phyloP scores from a whole-genome alignment of 192 early-diverging fungal genomes.

The Spinellus fusiger region DNA sequence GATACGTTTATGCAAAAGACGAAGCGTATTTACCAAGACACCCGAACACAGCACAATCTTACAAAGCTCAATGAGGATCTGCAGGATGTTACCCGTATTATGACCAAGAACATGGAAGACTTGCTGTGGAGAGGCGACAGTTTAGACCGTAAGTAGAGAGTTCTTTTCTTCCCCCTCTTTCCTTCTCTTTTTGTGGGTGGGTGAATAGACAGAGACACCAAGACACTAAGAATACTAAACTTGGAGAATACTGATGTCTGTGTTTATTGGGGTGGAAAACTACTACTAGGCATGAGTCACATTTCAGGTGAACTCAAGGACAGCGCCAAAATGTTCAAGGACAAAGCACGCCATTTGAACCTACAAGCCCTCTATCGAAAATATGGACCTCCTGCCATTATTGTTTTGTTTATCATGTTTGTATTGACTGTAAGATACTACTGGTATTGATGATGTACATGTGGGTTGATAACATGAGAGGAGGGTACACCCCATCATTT shows the following conservation, averaged over 20 bases:
- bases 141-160: constrained; percentile 55
- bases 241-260: not conserved
- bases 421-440: constrained; percentile 67
- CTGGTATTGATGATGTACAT: constrained; percentile 42
- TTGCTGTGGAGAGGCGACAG: constrained; percentile 85
- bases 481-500: not conserved
- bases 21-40: constrained; percentile 94
- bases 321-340: constrained; percentile 71
- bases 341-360: constrained; percentile 82
- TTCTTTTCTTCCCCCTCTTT: not conserved
- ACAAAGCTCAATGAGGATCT: constrained; percentile 93
- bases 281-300: constrained; percentile 30
- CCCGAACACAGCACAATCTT: constrained; percentile 86
- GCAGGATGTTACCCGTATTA: constrained; percentile 93
- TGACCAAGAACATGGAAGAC: constrained; percentile 98
- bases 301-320: constrained; percentile 40
- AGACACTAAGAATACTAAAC: too few species aligned
- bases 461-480: not conserved
- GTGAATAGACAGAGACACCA: not conserved
- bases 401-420: constrained; percentile 72
- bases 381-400: constrained; percentile 83
- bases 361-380: constrained; percentile 89
- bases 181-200: not conserved
- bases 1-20: constrained; percentile 99
- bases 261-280: not conserved